Evolutionary conservation across 2,329 filamentous ascomycete genomes (phyloP), one percentile per base, ranked within the genome.

Genomic region (Venturia carpophila): DNA sequence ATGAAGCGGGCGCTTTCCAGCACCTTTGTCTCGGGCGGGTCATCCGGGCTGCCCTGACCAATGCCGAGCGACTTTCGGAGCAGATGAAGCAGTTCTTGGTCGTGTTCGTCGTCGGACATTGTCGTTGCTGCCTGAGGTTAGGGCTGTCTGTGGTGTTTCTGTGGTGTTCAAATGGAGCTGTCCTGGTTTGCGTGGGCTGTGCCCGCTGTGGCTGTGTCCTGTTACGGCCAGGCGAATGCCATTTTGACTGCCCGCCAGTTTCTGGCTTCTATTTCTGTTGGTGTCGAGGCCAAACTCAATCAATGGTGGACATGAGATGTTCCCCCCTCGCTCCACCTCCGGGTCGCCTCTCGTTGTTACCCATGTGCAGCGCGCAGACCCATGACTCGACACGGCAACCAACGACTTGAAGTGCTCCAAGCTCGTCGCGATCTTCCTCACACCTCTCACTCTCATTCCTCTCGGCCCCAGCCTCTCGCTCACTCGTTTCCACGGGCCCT

Each of bases 51-150:
- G 34, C 79, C 75, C 24, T 80, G 77, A 65, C 83, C 83, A 64
- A 88, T 77, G 56, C 84, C 84, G 24, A 95, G 82, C 68, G 92
- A 90, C 75, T 94, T 86, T 64, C 92, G 88, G 17, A 97, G 84
- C 24, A 97, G 87, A 69, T 87, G 91, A 24, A 97, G 82, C 58
- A 97, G 86, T 77, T 97, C 92, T 49, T 84, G 88, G 73, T 97
- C 93, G 60, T 88, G 87, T 75, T 96, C 93, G 76, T 96, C 91
- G 79, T 97, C 92, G 60, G 91, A 95, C 90, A 95, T 95, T 13
- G 27, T 62, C 21, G 62, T 19, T 41, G 15, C 9, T 41, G 39
- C 10, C 10, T 41, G 2, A 15, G 39, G 2, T 11, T 11, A 2
- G 4, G 2, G 3, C 15, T 41, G 39, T 41, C 39, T 11, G 15